Base-by-base conservation (phyloP, 305 asterid genomes). In the Fraxinus velutina region DNA sequence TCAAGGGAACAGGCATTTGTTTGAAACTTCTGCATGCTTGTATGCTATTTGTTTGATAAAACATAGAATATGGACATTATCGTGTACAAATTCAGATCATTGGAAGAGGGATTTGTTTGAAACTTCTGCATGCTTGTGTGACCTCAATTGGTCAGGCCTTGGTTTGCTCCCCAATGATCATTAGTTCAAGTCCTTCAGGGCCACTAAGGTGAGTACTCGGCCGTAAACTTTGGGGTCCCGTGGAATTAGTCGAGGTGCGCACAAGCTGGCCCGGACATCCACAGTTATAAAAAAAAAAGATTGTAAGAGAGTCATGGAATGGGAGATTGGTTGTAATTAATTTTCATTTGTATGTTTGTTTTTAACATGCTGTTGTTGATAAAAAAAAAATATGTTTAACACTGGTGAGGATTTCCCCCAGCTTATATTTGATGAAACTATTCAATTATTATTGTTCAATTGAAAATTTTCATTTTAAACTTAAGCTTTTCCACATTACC, bases 401-500 rank as follows among this genome's bases (percentile, higher is more conserved):
- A 33, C 37, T 50, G 50, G 32, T 21, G 73, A 10, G 50, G 21
- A 79, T 78, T 55, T 68, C 52, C 15, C 68, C 19, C 52, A 75
- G 71, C 80, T 29, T 79, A 32, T 84, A 19, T 74, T 47, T 33
- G 19, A 30, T 75, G 80, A 75, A 75, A 34, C 6, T 13, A 47
- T 47, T 47, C 57, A 47, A 47, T 47, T 15, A 47, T 47, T 47
- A 37, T 15, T 15, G 57, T 47, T 47, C 6, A 7, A 29, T 12
- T 82, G 55, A 15, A 47, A 10, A 55, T 29, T 70, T 22, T 75
- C 64, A 66, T 24, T 77, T 88, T 27, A 68, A 75, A 13, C 74
- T 66, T 66, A 57, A 73, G 60, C 60, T 80, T 85, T 77, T 80
- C 75, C 81, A 34, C 57, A 78, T 82, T 84, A 21, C 77, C 72